Evolutionary conservation across 306 rosid species (phyloP).

Genomic region (Quercus berberidifolia): DNA sequence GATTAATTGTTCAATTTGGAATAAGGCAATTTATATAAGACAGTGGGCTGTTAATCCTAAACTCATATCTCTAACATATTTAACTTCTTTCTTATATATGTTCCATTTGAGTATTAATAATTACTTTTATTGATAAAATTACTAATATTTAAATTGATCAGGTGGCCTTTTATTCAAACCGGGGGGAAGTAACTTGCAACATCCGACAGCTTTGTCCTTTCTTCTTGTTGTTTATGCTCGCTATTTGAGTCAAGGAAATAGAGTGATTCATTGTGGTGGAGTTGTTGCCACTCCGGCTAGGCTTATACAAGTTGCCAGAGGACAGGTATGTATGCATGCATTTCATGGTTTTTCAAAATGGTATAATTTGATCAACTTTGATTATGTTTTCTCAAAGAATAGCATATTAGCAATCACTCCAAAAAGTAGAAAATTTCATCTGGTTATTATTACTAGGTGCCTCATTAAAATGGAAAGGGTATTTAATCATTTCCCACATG

Average conservation of each 20-base stretch:
- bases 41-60: too few species aligned
- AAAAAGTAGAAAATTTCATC: too few species aligned
- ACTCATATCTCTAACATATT: background rate
- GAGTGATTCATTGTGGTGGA: constrained; percentile 14
- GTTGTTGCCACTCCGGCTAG: constrained; percentile 2
- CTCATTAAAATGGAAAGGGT: too few species aligned
- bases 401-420: too few species aligned
- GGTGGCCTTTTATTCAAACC: constrained; percentile 43
- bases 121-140: background rate
- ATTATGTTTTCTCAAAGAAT: too few species aligned
- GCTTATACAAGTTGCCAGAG: constrained; percentile 25
- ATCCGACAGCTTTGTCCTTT: constrained; percentile 31
- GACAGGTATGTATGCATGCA: constrained; percentile 9
- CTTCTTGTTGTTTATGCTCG: constrained; percentile 42
- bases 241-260: constrained; percentile 1
- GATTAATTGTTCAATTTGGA: too few species aligned
- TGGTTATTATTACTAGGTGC: too few species aligned
- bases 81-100: background rate
- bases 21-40: too few species aligned
- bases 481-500: too few species aligned
- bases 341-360: too few species aligned
- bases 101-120: background rate
- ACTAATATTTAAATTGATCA: background rate
- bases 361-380: too few species aligned
- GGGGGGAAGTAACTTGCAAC: constrained; percentile 38